Conservation (phyloP, 495 filamentous ascomycete species). For the Aspergillus homomorphus region DNA sequence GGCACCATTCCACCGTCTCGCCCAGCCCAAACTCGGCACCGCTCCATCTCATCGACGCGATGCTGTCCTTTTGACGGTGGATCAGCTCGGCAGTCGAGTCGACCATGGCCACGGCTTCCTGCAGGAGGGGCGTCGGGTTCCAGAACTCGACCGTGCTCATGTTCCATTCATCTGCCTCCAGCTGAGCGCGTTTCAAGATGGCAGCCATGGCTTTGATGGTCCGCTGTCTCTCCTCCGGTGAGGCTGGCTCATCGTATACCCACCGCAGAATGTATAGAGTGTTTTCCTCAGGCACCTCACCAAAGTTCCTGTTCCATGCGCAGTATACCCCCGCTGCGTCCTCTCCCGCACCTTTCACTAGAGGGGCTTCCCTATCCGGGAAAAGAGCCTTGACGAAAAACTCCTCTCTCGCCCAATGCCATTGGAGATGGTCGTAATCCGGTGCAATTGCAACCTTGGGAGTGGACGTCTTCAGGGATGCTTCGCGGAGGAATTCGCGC, state of each 20-base stretch:
- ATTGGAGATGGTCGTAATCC: conserved; percentile 67
- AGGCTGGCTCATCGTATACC: conserved; percentile 58
- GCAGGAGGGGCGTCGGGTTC: conserved; percentile 57
- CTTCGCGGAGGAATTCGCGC: conserved; percentile 30
- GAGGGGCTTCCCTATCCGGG: conserved; percentile 38
- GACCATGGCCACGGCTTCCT: conserved; percentile 58
- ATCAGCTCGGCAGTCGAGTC: conserved; percentile 46
- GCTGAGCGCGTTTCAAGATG: conserved; percentile 52
- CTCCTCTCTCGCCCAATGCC: conserved; percentile 86
- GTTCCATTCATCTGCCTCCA: conserved; percentile 54
- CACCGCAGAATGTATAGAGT: conserved; percentile 76
- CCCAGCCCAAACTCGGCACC: conserved; percentile 45
- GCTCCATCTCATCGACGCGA: conserved; percentile 63
- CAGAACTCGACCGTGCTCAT: conserved; percentile 61
- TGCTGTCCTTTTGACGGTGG: conserved; percentile 60
- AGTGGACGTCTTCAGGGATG: conserved; percentile 30
- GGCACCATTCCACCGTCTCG: conserved; percentile 73
- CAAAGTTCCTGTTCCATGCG: conserved; percentile 75
- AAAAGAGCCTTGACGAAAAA: conserved; percentile 63
- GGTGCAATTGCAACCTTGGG: conserved; percentile 66
- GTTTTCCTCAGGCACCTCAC: conserved; percentile 54
- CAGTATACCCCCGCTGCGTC: conserved; percentile 62
- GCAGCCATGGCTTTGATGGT: conserved; percentile 46
- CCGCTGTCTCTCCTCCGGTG: conserved; percentile 35
- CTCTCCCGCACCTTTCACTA: conserved; percentile 67